Conservation (phyloP, 345 rosid species). For the Gossypium bickii region DNA sequence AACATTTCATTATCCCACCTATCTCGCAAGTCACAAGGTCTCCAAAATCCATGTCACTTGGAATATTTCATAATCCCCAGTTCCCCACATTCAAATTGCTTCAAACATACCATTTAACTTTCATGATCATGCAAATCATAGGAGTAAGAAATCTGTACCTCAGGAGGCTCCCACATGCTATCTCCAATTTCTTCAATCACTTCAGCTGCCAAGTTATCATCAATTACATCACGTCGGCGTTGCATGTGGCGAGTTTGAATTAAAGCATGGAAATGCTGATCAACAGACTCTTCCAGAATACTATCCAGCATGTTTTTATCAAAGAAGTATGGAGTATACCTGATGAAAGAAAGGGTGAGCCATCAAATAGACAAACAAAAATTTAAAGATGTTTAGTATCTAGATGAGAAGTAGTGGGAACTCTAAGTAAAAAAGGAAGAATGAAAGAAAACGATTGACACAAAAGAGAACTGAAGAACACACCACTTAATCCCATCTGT, state of each 20-base stretch:
- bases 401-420: background rate
- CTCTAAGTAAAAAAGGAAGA: background rate
- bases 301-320: conserved; percentile 86
- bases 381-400: background rate
- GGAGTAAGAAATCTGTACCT: conserved; percentile 45
- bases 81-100: conserved; percentile 3
- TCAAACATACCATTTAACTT: background rate
- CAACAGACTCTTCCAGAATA: conserved; percentile 94
- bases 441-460: background rate
- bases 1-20: background rate
- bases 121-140: background rate
- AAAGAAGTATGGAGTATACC: conserved; percentile 98
- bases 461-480: conserved; percentile 19
- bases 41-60: background rate
- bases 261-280: conserved; percentile 81
- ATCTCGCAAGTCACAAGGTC: background rate
- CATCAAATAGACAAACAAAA: conserved; percentile 4
- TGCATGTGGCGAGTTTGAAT: conserved; percentile 87
- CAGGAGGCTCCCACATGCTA: conserved; percentile 81
- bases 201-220: conserved; percentile 71
- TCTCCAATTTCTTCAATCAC: conserved; percentile 89
- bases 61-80: background rate
- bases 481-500: conserved; percentile 88
- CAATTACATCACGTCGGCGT: conserved; percentile 73
- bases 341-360: conserved; percentile 25